Conservation (phyloP, 441 rosid genomes). For the Gossypium armourianum region DNA sequence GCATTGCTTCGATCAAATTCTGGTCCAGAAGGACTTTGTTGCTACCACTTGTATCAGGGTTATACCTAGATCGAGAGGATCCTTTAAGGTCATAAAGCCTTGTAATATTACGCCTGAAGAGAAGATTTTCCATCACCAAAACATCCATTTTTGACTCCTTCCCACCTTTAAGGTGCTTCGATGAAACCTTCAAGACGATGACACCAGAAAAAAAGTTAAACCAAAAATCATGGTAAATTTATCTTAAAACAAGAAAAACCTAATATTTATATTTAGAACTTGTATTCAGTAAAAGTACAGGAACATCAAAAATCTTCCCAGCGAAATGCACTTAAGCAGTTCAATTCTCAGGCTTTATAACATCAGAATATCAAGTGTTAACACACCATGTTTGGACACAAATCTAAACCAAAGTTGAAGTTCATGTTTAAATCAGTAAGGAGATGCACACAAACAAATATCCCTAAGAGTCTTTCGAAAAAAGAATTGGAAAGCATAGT, state of each 20-base stretch:
- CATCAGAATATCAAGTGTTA: neutral
- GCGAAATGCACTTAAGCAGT: neutral
- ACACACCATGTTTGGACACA: neutral
- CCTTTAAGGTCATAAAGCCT: constrained; percentile 65
- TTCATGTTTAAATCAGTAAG: neutral
- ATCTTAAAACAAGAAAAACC: neutral
- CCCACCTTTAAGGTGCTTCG: constrained; percentile 58
- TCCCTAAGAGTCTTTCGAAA: neutral
- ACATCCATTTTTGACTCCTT: constrained; percentile 63
- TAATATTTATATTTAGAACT: neutral
- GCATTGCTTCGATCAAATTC: constrained; percentile 67
- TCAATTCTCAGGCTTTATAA: neutral
- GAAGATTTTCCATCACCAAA: constrained; percentile 72
- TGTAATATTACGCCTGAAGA: constrained; percentile 42
- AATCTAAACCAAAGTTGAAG: neutral
- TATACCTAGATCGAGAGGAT: constrained; percentile 62
- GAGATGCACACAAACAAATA: neutral
- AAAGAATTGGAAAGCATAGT: neutral
- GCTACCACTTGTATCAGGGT: constrained; percentile 54
- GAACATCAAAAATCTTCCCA: neutral
- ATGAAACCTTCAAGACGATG: constrained; percentile 36
- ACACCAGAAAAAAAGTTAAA: neutral
- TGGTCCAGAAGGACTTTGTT: constrained; percentile 64
- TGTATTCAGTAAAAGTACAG: neutral
- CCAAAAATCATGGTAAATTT: neutral